Conservation (phyloP, 495 filamentous ascomycete species). For the Penicillium diatomitis region DNA sequence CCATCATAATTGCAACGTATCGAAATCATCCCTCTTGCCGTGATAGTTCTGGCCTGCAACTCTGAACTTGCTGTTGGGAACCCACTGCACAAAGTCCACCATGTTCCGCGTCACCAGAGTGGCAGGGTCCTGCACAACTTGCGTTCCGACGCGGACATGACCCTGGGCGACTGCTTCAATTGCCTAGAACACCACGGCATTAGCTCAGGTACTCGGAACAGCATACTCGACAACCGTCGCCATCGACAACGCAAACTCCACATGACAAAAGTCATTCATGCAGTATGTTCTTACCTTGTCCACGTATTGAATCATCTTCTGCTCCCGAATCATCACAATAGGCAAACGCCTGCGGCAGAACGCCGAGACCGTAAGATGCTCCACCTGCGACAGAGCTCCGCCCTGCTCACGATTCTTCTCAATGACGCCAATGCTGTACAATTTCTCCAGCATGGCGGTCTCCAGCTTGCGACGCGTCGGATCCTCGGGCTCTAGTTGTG, state of each 20-base stretch:
- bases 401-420: slow-evolving; percentile 50
- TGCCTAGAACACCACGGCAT: slow-evolving; percentile 28
- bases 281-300: slow-evolving; percentile 7
- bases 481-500: slow-evolving; percentile 68
- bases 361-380: slow-evolving; percentile 77
- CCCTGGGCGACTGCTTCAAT: slow-evolving; percentile 89
- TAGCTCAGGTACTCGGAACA: neutral
- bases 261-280: no score
- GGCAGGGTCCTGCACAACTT: slow-evolving; percentile 76
- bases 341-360: slow-evolving; percentile 72
- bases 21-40: slow-evolving; percentile 94
- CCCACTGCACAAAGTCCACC: slow-evolving; percentile 98
- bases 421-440: slow-evolving; percentile 83
- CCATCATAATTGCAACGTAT: slow-evolving; percentile 54
- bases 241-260: no score
- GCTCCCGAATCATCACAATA: slow-evolving; percentile 77
- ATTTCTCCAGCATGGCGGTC: slow-evolving; percentile 73
- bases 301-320: slow-evolving; percentile 73
- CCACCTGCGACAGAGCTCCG: slow-evolving; percentile 63
- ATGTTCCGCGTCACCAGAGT: slow-evolving; percentile 54
- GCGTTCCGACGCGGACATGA: slow-evolving; percentile 86
- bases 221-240: neutral
- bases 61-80: slow-evolving; percentile 94
- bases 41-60: slow-evolving; percentile 85
- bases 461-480: slow-evolving; percentile 73